phyloP scores from a whole-genome alignment of 345 rosid species.

The Citrus trifoliata region DNA sequence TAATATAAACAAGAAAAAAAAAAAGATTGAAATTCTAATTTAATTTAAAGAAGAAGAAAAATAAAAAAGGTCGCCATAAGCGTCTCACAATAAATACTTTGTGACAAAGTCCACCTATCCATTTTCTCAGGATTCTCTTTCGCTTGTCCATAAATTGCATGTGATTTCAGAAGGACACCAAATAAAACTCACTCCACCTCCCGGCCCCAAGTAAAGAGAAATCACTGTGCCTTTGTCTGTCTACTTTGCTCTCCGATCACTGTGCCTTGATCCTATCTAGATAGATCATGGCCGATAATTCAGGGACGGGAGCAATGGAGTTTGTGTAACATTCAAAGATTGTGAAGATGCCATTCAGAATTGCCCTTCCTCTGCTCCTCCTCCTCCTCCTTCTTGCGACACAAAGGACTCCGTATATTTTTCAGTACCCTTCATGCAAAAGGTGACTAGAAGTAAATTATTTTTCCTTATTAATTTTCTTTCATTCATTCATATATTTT shows the following conservation, averaged over 20 bases:
- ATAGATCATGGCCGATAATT: constrained; percentile 48
- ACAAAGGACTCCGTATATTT: constrained; percentile 25
- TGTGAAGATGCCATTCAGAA: constrained; percentile 12
- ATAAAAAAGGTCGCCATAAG: neutral
- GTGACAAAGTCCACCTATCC: neutral
- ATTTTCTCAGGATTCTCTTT: neutral
- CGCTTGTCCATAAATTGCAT: constrained; percentile 5
- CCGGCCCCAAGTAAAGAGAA: neutral
- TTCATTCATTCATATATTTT: neutral
- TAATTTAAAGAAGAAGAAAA: neutral
- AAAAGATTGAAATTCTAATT: neutral
- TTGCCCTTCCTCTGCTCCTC: constrained; percentile 1
- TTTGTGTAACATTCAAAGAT: constrained; percentile 50
- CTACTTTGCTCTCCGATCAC: neutral
- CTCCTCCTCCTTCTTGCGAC: constrained; percentile 7
- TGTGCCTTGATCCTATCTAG: neutral
- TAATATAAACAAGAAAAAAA: no score
- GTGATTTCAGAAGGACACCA: neutral
- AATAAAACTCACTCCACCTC: no score
- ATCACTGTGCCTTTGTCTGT: neutral
- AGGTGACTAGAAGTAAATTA: constrained; percentile 33
- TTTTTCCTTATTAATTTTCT: neutral
- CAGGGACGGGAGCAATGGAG: constrained; percentile 33
- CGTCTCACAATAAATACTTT: no score
- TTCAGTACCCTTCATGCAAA: constrained; percentile 77